Conservation (phyloP, 306 rosid genomes). For the Prunus mira region DNA sequence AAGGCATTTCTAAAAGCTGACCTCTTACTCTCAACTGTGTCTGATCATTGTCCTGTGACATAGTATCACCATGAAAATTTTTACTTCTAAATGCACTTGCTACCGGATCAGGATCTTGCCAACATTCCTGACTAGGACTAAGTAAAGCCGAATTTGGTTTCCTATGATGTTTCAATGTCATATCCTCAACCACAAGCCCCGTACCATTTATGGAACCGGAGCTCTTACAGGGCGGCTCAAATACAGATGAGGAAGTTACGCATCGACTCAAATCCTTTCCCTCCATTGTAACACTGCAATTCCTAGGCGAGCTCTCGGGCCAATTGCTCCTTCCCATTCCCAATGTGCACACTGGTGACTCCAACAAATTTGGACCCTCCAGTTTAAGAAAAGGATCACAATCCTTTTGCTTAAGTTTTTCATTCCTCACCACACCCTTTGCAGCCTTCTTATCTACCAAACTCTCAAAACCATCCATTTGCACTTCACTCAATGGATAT, state of each 20-base stretch:
- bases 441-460: constrained; percentile 28
- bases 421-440: constrained; percentile 32
- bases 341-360: constrained; percentile 18
- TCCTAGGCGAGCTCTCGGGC: constrained; percentile 29
- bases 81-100: constrained; percentile 29
- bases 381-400: constrained; percentile 28
- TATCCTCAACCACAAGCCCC: constrained; percentile 34
- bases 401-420: constrained; percentile 29
- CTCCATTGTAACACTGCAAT: constrained; percentile 24
- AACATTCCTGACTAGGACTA: constrained; percentile 28
- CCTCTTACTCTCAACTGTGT: constrained; percentile 34
- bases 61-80: constrained; percentile 24
- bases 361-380: constrained; percentile 10
- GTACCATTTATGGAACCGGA: constrained; percentile 29
- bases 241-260: constrained; percentile 36
- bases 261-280: constrained; percentile 33
- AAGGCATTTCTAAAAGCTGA: constrained; percentile 31
- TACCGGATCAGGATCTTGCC: constrained; percentile 24
- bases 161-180: constrained; percentile 23
- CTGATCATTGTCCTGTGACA: constrained; percentile 31
- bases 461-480: constrained; percentile 24
- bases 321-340: constrained; percentile 19
- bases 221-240: constrained; percentile 34
- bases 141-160: constrained; percentile 18
- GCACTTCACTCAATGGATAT: constrained; percentile 23